These are phyloP conservation scores for Alternaria dauci DNA, from an alignment of 2,329 filamentous ascomycete genomes.

Conservation along the genomic window DNA sequence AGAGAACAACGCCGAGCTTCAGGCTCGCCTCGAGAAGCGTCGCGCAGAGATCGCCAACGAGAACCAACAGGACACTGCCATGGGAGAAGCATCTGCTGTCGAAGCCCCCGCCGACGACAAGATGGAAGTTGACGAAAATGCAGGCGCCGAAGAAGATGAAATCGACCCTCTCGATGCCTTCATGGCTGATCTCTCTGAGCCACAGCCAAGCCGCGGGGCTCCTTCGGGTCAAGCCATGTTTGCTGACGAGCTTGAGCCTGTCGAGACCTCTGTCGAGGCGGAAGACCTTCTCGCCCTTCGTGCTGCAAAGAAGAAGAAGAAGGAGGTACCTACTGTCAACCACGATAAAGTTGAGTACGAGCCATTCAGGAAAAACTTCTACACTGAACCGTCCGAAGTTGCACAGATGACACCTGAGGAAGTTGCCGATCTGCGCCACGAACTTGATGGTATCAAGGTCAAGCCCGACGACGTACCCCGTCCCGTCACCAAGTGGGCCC, in stretches of 20 bases:
- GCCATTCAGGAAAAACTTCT: conserved; percentile 92
- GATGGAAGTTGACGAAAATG: conserved; percentile 65
- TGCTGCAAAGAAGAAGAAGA: conserved; percentile 83
- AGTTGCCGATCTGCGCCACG: conserved; percentile 78
- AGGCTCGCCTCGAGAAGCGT: conserved; percentile 78
- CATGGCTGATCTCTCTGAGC: conserved; percentile 73
- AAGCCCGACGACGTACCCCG: conserved; percentile 79
- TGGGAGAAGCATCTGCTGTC: conserved; percentile 51
- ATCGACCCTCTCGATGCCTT: conserved; percentile 96
- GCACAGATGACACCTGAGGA: conserved; percentile 85
- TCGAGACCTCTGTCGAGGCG: conserved; percentile 68
- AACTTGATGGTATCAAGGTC: conserved; percentile 95
- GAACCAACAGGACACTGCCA: conserved; percentile 60
- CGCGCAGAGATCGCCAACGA: conserved; percentile 69
- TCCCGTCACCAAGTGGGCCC: conserved; percentile 95
- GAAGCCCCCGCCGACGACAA: conserved; percentile 48
- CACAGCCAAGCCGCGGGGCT: conserved; percentile 54
- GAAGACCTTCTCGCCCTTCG: conserved; percentile 61
- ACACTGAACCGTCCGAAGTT: conserved; percentile 87
- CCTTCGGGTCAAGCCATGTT: conserved; percentile 86
- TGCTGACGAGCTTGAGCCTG: conserved; percentile 79
- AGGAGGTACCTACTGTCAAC: conserved; percentile 88
- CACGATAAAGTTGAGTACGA: conserved; percentile 87
- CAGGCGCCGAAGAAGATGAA: conserved; percentile 69
- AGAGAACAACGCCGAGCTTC: conserved; percentile 82